Evolutionary conservation across 169 alveolate species (phyloP).

Genomic region (Theileria annulata): DNA sequence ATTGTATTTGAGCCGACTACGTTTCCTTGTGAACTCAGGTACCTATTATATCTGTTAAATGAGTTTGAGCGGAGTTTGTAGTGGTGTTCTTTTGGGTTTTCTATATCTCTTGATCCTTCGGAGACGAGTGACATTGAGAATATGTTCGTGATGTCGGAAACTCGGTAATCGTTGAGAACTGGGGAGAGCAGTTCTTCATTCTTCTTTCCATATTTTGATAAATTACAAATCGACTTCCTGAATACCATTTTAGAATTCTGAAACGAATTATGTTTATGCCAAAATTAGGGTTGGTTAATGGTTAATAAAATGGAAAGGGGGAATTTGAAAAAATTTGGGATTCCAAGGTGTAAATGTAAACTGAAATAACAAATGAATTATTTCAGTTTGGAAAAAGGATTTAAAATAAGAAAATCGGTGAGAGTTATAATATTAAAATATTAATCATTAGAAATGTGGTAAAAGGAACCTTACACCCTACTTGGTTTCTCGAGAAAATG

Average conservation of each 20-base stretch:
- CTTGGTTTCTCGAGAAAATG: not conserved
- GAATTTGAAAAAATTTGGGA: not conserved
- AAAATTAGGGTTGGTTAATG: not conserved
- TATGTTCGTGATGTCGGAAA: constrained; percentile 7
- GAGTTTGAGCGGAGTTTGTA: not conserved
- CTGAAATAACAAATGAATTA: not conserved
- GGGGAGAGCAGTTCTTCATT: constrained; percentile 11
- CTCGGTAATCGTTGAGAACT: not conserved
- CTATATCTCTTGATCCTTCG: not conserved
- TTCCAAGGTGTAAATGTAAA: not conserved
- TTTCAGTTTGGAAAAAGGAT: not conserved
- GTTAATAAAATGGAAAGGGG: not conserved
- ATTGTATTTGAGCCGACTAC: not conserved
- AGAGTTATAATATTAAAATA: no score
- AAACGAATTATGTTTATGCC: not conserved
- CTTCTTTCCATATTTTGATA: constrained; percentile 14
- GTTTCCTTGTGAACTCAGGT: not conserved
- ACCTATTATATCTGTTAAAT: not conserved
- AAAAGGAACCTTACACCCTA: not conserved
- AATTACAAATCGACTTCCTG: constrained; percentile 10
- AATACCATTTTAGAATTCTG: constrained; percentile 3
- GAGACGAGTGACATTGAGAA: not conserved
- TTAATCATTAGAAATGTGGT: not conserved
- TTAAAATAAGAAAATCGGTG: no score
- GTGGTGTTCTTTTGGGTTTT: not conserved